Evolutionary conservation across 2,329 filamentous ascomycete species (phyloP), one percentile per base, ranked within the genome.

Genomic region (Colletotrichum viniferum): DNA sequence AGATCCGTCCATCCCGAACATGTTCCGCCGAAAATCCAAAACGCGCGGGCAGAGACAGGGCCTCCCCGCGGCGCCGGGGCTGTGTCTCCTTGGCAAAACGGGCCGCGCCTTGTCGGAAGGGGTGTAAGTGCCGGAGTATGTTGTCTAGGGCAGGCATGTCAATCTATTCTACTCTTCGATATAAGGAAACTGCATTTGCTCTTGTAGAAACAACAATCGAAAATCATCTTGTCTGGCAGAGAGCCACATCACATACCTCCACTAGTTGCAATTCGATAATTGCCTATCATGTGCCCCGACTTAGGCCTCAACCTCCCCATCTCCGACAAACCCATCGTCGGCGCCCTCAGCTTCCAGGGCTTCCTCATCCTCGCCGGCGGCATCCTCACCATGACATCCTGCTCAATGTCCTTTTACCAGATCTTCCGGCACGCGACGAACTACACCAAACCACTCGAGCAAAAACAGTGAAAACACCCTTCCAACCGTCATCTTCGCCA

Each of bases 61-160:
- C 18, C 56, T 21, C 56, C 18, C 28, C 56, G 52, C 9, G 26
- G 56, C 26, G 24, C 24, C 56, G 56, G 28, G 24, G 56, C 24
- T 28, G 10, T 61, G 56, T 61, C 14, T 30, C 10, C 56, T 61
- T 61, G 56, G 56, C 56, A 28, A 48, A 61, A 61, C 56, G 56
- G 56, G 24, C 56, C 56, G 56, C 56, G 16, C 56, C 56, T 30
- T 61, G 56, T 18, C 8, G 56, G 28, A n/a, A 18, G 43, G 28
- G 56, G 28, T 30, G 16, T 28, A 56, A 56, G 56, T 61, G 56
- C 28, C 56, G 56, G 28, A 61, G 28, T 30, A 12, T 32, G 56
- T 61, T 14, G 5, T 61, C 16, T 61, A 18, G 56, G 56, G 24
- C 12, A 56, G 21, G 1, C 16, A 56, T 28, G 4, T 56, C 5